Base-by-base conservation (phyloP, 2,329 filamentous ascomycete genomes). In the Verticillium albo-atrum region DNA sequence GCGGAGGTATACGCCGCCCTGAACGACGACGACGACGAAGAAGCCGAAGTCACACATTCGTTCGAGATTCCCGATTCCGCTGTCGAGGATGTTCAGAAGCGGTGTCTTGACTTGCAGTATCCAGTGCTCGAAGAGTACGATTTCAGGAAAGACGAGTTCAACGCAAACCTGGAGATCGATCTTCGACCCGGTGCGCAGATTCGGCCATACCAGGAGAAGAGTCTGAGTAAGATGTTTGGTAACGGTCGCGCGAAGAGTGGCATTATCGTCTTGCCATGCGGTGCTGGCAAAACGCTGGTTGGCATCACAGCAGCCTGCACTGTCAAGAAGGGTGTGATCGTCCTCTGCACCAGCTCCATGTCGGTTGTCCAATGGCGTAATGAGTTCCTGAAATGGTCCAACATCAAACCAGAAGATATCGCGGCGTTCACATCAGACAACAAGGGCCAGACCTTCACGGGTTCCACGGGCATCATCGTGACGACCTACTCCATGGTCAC, bases 401-500 rank as follows among this genome's bases (percentile, higher is more conserved):
- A 98, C 70, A 96, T 86, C 68, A 90, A 93, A 67, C 92, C 93
- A 0, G 89, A 94, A 65, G 92, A 97, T 69, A 93, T 99, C 68
- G 92, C 93, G 30, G 88, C 96, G 58, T 99, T 99, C 74, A 97
- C 95, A 0, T 94, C 93, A 0, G 92, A 96, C 66, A 91, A 91
- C 72, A 99, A 99, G 75, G 87, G 89, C 60, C 82, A 82, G 57
- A 83, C 82, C 59, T 97, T 99, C 68, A 88, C 89, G 1, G 87
- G 93, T 55, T 94, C 92, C 70, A 96, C 95, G 1, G 95, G 95
- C 70, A 93, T 99, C 65, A 96, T 99, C 65, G 92, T 99, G 57
- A 96, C 93, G 12, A 99, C 95, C 1, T 99, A 99, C 74, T 95
- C 92, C 61, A 99, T 99, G 95, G 92, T 99, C n/a, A 96, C 92